A percentile compares a stretch with the other conserved stretches of the same genome.
Conservation (phyloP, 192 early-diverging fungal genomes). For the Coemansia asiatica region DNA sequence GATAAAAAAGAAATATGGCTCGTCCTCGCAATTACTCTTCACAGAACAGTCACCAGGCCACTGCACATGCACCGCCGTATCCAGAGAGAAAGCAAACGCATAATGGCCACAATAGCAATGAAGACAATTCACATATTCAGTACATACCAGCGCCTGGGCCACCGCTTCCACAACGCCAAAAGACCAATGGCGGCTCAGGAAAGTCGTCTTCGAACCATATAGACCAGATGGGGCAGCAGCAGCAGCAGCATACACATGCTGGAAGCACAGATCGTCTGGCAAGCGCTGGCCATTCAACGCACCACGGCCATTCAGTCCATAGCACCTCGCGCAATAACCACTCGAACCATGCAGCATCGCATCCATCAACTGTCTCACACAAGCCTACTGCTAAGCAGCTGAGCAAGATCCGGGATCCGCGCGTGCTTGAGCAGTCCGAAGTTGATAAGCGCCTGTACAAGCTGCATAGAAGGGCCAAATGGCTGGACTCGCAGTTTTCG, state of each 20-base stretch:
- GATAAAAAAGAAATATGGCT: neutral
- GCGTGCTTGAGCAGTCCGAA: conserved; percentile 15
- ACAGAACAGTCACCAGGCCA: neutral
- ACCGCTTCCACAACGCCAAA: neutral
- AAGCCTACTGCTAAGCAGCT: conserved; percentile 5
- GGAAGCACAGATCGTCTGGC: neutral
- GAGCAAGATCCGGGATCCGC: conserved; percentile 29
- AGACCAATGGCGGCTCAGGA: too few relatives aligned
- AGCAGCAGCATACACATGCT: neutral
- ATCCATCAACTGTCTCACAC: neutral
- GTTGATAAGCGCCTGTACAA: conserved; percentile 27
- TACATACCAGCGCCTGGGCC: neutral
- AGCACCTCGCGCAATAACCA: neutral
- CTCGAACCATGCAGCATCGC: neutral
- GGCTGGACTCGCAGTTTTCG: conserved; percentile 34
- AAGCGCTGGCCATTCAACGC: neutral
- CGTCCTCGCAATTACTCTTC: conserved; percentile 1
- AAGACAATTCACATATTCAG: neutral
- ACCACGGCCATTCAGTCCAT: neutral
- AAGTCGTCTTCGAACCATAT: too few relatives aligned
- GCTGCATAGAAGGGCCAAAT: conserved; percentile 22
- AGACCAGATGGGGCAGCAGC: too few relatives aligned
- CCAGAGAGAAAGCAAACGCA: neutral
- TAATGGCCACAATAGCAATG: neutral
- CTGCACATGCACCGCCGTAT: neutral